Base-by-base conservation (phyloP, 164 flowering plant genomes). In the Vitis riparia region DNA sequence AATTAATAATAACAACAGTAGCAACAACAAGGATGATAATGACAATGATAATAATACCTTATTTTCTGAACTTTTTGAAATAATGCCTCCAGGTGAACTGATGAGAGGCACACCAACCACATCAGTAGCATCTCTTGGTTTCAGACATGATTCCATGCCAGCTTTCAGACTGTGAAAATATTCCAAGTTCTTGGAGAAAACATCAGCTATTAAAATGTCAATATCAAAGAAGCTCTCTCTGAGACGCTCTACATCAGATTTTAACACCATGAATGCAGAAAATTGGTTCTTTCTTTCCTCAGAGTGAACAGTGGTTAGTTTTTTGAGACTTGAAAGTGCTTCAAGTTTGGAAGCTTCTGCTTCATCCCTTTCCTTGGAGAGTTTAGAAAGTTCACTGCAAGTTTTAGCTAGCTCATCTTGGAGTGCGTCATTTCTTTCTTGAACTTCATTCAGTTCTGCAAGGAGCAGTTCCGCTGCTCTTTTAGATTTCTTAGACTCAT, bases 361-460 rank as follows among this genome's bases (percentile, higher is more conserved):
- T 17, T 63, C 56, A 62, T 89, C 87, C 58, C 78, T 86, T 73
- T 86, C 86, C 79, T 66, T 81, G 51, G 88, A 82, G 53, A 90
- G 72, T 62, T 77, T 83, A 27, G 76, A 68, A 68, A 90, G 73
- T 55, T 83, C 83, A 72, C 16, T 65, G 53, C 74, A 64, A 68
- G 78, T 83, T 62, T 82, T 83, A 51, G 79, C 81, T 55, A 93
- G 80, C 71, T 96, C 98, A 51, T 93, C 99, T 60, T 90, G 97
- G 68, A 96, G 89, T 68, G 60, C 66, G 71, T 93, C 98, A 77
- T 86, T 89, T 79, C 97, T 90, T 71, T 96, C 99, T 71, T 93
- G 97, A 70, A 93, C 97, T 74, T 91, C 99, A 84, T 93, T 91
- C 83, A 96, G 72, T 78, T 96, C 99, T 9, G 91, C 87, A 71